Conservation (phyloP, 257 asterid genomes). For the Solanum rostratum region DNA sequence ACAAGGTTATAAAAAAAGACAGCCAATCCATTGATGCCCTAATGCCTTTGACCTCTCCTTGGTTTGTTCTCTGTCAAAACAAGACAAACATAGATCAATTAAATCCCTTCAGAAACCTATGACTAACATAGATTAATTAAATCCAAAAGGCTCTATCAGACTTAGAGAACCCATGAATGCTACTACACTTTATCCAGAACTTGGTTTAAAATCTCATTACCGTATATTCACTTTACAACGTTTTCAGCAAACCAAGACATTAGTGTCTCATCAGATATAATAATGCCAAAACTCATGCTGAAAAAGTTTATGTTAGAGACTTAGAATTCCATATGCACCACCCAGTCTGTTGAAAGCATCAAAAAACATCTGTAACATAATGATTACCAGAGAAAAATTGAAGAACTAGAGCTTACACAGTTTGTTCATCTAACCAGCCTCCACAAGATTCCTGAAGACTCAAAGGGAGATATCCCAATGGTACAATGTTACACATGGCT, state of each 20-base stretch:
- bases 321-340: neutral
- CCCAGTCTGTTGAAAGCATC: neutral
- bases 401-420: conserved; percentile 21
- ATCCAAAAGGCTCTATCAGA: neutral
- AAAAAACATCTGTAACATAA: neutral
- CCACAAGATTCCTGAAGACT: conserved; percentile 29
- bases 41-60: neutral
- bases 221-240: neutral
- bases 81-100: neutral
- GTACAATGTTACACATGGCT: conserved; percentile 38
- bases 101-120: neutral
- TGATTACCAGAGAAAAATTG: neutral
- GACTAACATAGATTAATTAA: neutral
- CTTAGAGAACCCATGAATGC: neutral
- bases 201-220: neutral
- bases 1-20: neutral
- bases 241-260: neutral
- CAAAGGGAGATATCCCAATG: conserved; percentile 53
- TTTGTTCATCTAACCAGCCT: conserved; percentile 35
- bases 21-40: neutral
- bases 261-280: neutral
- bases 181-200: neutral
- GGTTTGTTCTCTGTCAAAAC: neutral
- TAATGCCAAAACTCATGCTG: neutral
- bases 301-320: neutral